Evolutionary conservation across 2,329 filamentous ascomycete genomes (phyloP).

Genomic region (Boeremia exigua): DNA sequence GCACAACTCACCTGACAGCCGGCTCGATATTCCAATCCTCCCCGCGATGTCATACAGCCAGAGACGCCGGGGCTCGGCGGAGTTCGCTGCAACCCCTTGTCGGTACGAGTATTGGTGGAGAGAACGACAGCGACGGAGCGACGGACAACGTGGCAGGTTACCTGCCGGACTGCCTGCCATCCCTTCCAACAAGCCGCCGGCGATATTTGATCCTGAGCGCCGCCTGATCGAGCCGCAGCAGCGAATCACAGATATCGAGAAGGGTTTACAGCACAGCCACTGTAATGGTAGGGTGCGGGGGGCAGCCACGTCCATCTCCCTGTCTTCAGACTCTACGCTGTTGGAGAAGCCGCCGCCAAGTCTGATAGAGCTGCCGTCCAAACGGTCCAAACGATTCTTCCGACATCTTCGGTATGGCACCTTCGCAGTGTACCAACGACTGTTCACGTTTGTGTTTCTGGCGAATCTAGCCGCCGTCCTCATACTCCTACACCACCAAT

Average conservation of each 20-base stretch:
- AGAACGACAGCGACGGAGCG: constrained; percentile 4
- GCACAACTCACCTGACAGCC: constrained; percentile 20
- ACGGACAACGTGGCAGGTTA: constrained; percentile 5
- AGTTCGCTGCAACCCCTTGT: constrained; percentile 4
- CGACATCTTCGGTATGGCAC: constrained; percentile 26
- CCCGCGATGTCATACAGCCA: constrained; percentile 26
- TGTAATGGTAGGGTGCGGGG: background rate
- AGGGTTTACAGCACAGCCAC: constrained; percentile 13
- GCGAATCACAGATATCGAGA: constrained; percentile 22
- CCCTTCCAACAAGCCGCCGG: constrained; percentile 8
- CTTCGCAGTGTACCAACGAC: constrained; percentile 47
- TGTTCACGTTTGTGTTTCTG: constrained; percentile 52
- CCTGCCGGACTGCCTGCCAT: constrained; percentile 3
- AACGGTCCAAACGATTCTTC: constrained; percentile 8
- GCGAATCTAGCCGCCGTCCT: constrained; percentile 43
- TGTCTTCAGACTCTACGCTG: background rate
- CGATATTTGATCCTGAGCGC: constrained; percentile 19
- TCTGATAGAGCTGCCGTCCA: background rate
- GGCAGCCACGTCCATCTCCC: background rate
- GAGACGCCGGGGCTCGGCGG: constrained; percentile 10
- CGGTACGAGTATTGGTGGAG: constrained; percentile 23
- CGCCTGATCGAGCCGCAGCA: constrained; percentile 8
- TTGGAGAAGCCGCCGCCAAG: background rate
- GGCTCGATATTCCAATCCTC: constrained; percentile 7
- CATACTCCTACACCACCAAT: constrained; percentile 17